Evolutionary conservation across 2,329 filamentous ascomycete genomes (phyloP).

Genomic region (Pseudogymnoascus sp.): DNA sequence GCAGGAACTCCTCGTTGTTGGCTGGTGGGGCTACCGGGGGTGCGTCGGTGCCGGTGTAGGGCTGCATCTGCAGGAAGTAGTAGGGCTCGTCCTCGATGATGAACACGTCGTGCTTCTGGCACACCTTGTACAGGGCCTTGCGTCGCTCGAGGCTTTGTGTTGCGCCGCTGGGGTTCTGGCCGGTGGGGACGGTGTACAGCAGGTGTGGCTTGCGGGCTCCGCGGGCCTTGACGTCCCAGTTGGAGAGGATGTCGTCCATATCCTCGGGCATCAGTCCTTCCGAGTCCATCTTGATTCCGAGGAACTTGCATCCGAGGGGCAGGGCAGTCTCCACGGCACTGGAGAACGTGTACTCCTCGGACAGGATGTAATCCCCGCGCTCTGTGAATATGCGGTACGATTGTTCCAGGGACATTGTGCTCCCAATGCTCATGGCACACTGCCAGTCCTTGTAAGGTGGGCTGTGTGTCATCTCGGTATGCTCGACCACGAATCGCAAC

Average conservation of each 20-base stretch:
- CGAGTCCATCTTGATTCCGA: slow-evolving; percentile 57
- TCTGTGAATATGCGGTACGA: slow-evolving; percentile 73
- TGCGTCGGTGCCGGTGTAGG: slow-evolving; percentile 42
- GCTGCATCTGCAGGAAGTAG: slow-evolving; percentile 64
- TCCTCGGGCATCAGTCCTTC: slow-evolving; percentile 56
- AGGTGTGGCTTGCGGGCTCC: slow-evolving; percentile 59
- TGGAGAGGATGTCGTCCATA: slow-evolving; percentile 55
- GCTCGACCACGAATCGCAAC: slow-evolving; percentile 85
- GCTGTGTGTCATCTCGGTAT: slow-evolving; percentile 82
- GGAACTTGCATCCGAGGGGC: slow-evolving; percentile 54
- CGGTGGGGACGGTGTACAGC: slow-evolving; percentile 65
- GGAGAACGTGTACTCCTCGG: slow-evolving; percentile 88
- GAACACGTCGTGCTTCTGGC: slow-evolving; percentile 63
- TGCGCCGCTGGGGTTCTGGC: slow-evolving; percentile 70
- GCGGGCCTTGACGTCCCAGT: slow-evolving; percentile 53
- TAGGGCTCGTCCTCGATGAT: slow-evolving; percentile 72
- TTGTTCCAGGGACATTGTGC: slow-evolving; percentile 79
- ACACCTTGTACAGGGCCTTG: slow-evolving; percentile 55
- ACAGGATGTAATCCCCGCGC: slow-evolving; percentile 70
- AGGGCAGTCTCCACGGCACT: slow-evolving; percentile 58
- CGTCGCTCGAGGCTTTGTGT: slow-evolving; percentile 55
- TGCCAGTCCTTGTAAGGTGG: slow-evolving; percentile 90
- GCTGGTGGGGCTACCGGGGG: slow-evolving; percentile 46
- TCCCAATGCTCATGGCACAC: slow-evolving; percentile 75
- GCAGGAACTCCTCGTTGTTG: slow-evolving; percentile 66